Evolutionary conservation across 106 monocot genomes (phyloP), one percentile per base, ranked within the genome.

Genomic region (Iris macrosiphon): DNA sequence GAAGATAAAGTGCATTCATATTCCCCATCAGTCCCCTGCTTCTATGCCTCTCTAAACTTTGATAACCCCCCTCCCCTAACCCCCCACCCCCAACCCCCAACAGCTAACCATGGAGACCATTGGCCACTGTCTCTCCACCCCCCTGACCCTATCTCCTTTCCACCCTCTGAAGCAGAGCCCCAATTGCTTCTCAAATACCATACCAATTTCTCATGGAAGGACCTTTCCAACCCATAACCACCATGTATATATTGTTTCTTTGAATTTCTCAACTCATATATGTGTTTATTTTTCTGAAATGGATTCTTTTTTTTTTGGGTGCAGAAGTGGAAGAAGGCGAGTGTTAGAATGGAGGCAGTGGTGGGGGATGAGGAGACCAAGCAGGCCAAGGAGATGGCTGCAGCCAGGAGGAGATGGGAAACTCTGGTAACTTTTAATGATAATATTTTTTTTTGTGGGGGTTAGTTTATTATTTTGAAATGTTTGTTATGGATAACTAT

Each of bases 351-450:
- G 67, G 62, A 58, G 7, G 68, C 78, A 7, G 69, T 40, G 4
- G 62, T 45, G 35, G 70, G 57, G 16, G 70, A 62, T 17, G 86
- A 86, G 48, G 81, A 81, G 66, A 53, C 53, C 29, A 87, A 77
- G 66, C 86, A 81, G 52, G 77, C 72, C 8, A 81, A 87, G 60
- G 81, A 87, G 67, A 81, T 81, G 86, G 75, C 75, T 3, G 86
- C 86, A 6, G 86, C 86, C 31, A 30, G 76, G 50, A 81, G 40
- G 57, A 73, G 86, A 74, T 87, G 86, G 86, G 86, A 87, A 55
- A 4, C 73, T 55, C 58, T 87, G 77, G 86, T 87, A 77, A n/a
- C 27, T 42, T 28, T 13, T 35, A 6, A 35, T 35, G 34, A 10
- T 35, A 4, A 35, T 35, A 35, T 41, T 30, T 60, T 24, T 6